phyloP scores from a whole-genome alignment of 768 basidiomycete species.

The Mycena floridula region DNA sequence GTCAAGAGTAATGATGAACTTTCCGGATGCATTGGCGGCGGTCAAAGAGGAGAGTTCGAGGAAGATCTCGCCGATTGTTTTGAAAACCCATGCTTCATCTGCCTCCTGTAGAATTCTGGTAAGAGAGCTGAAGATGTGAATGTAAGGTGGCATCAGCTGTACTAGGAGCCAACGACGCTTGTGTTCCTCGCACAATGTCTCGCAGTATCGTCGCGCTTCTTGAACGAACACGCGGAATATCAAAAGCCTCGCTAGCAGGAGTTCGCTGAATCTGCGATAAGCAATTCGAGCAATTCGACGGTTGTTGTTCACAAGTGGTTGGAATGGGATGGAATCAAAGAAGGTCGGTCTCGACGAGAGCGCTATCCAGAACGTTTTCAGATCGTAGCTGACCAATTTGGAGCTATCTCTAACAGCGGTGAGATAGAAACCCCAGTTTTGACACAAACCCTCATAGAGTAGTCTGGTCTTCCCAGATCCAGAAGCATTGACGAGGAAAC shows the following conservation, averaged over 20 bases:
- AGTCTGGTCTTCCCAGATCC: too few relatives aligned
- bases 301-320: too few relatives aligned
- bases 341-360: too few relatives aligned
- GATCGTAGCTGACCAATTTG: too few relatives aligned
- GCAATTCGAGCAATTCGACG: too few relatives aligned
- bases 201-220: background rate
- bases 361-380: too few relatives aligned
- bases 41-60: background rate
- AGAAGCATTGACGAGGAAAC: too few relatives aligned
- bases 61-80: background rate
- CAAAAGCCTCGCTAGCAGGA: background rate
- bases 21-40: background rate
- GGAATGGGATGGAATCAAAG: too few relatives aligned
- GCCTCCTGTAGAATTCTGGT: background rate
- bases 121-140: background rate
- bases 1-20: background rate
- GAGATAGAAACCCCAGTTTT: too few relatives aligned
- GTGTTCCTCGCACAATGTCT: background rate
- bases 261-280: too few relatives aligned
- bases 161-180: background rate
- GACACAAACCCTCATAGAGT: too few relatives aligned
- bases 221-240: background rate
- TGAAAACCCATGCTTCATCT: background rate
- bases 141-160: background rate
- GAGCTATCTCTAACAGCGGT: too few relatives aligned